Conservation (phyloP, 2,329 filamentous ascomycete genomes). For the Aureobasidium subglaciale region DNA sequence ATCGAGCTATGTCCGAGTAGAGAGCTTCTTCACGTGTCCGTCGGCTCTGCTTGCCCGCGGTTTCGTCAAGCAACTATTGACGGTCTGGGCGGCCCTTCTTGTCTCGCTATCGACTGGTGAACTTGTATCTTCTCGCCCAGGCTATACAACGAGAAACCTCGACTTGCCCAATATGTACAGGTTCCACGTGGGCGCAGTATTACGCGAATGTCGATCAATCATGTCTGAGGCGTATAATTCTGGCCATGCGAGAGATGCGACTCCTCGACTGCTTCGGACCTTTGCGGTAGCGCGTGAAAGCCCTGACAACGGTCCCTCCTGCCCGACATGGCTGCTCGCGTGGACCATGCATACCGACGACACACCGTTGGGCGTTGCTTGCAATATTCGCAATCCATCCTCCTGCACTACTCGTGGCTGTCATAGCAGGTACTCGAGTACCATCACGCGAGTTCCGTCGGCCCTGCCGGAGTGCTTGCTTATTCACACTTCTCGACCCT, state of each 20-base stretch:
- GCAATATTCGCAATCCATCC: background rate
- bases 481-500: background rate
- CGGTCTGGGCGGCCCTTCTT: background rate
- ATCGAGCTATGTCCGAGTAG: background rate
- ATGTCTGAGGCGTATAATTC: slow-evolving; percentile 1
- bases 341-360: background rate
- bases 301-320: background rate
- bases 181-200: background rate
- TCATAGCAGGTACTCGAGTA: too few species aligned
- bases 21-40: background rate
- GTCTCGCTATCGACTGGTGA: slow-evolving; percentile 3
- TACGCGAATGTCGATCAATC: slow-evolving; percentile 11
- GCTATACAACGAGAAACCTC: slow-evolving; percentile 13
- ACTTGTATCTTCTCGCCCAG: background rate
- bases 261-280: background rate
- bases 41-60: background rate
- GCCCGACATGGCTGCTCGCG: background rate
- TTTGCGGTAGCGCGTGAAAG: background rate
- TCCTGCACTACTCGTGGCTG: background rate
- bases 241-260: background rate
- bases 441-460: background rate
- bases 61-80: slow-evolving; percentile 3
- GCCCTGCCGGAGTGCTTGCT: background rate
- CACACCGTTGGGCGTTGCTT: background rate
- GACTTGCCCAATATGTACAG: background rate